Percentiles rank a stretch among this genome's conserved stretches.
phyloP scores from a whole-genome alignment of 2,329 filamentous ascomycete species.

The Ceratocystis papillata region DNA sequence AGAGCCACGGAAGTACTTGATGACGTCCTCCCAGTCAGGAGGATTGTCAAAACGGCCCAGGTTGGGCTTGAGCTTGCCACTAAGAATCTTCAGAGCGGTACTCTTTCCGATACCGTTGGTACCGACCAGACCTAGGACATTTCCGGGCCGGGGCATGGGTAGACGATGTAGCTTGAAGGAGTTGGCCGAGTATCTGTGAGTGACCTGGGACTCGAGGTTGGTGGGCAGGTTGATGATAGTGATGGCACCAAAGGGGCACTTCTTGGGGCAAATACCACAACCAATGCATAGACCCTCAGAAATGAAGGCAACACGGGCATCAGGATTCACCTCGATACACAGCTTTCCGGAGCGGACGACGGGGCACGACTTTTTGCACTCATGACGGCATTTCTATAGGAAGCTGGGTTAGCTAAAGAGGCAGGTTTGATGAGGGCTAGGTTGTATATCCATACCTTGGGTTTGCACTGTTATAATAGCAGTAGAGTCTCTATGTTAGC shows the following conservation, averaged over 20 bases:
- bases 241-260: conserved; percentile 96
- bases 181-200: conserved; percentile 97
- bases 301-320: conserved; percentile 94
- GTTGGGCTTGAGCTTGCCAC: conserved; percentile 97
- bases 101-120: conserved; percentile 99
- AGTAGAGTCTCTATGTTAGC: conserved; percentile 14
- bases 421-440: not conserved
- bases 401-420: conserved; percentile 27
- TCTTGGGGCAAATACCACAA: conserved; percentile 99
- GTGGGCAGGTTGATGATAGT: conserved; percentile 99
- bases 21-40: conserved; percentile 97
- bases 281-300: conserved; percentile 93
- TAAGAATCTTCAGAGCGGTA: conserved; percentile 97
- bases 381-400: conserved; percentile 85
- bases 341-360: conserved; percentile 96
- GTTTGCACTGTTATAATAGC: conserved; percentile 57
- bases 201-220: conserved; percentile 96
- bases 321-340: conserved; percentile 82
- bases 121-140: conserved; percentile 91
- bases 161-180: conserved; percentile 98
- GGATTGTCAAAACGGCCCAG: conserved; percentile 90
- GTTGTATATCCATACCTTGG: conserved; percentile 49
- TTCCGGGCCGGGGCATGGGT: conserved; percentile 88
- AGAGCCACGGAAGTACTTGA: conserved; percentile 96
- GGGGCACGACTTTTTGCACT: conserved; percentile 97